Conservation (phyloP, 768 basidiomycete species). For the Mycena belliarum region DNA sequence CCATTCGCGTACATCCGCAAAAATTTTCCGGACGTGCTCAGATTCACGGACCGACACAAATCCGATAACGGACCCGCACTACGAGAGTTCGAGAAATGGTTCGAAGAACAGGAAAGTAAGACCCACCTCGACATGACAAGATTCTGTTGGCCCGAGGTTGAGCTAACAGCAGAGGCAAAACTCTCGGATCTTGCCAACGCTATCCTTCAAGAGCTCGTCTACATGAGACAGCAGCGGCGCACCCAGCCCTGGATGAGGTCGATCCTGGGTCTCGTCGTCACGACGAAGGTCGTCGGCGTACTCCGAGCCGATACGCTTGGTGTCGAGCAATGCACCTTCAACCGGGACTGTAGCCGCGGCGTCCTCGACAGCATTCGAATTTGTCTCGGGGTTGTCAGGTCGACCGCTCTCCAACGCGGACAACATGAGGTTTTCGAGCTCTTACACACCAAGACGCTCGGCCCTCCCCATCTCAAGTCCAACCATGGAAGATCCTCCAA, state of each 20-base stretch:
- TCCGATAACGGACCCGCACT: not conserved
- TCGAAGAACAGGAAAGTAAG: not conserved
- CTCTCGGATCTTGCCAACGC: not conserved
- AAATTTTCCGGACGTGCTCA: not conserved
- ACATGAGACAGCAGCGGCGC: constrained; percentile 12
- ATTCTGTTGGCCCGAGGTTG: not conserved
- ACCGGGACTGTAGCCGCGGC: not conserved
- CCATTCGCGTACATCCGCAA: constrained; percentile 4
- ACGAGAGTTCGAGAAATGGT: not conserved
- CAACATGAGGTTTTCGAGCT: constrained; percentile 11
- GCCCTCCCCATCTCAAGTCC: constrained; percentile 4
- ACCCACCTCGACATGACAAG: not conserved
- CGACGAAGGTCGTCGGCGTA: not conserved
- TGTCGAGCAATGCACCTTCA: not conserved
- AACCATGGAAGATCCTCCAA: not conserved
- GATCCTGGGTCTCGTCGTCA: not conserved
- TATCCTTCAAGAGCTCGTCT: constrained; percentile 3
- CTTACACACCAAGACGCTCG: not conserved
- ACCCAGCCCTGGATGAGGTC: constrained; percentile 12
- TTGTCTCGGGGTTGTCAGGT: constrained; percentile 1
- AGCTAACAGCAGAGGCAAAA: not conserved
- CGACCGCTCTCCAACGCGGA: constrained; percentile 5
- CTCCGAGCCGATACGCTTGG: not conserved
- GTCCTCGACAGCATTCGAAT: not conserved
- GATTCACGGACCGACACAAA: not conserved